Base-by-base conservation (phyloP, 1,284 basidiomycete genomes). In the Hortiboletus rubellus region DNA sequence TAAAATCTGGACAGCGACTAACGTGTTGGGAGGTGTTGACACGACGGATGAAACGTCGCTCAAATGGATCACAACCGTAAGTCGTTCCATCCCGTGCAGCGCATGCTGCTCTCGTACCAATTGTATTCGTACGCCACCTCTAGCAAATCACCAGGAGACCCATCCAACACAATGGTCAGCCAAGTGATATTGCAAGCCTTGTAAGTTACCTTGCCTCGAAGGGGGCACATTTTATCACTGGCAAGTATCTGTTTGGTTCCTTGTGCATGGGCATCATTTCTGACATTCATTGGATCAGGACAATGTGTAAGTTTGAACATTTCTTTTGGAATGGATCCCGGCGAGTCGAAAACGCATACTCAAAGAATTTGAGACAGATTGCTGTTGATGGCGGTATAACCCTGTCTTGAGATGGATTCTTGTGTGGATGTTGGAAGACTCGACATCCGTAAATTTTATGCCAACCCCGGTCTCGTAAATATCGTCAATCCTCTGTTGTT, bases 211-310 rank as follows among this genome's bases (percentile, higher is more conserved):
- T 67, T 34, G 67, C 65, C 24, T 67, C 65, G 27, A 55, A 62
- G 46, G 69, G 68, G n/a, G 59, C 63, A 14, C 63, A 62, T 43
- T 69, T 66, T 17, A 62, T 67, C n/a, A 67, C 69, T 3, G 69
- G 66, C 44, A 47, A 57, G 63, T 31, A 38, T 50, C 30, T 2
- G 9, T 42, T 17, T 17, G 17, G 45, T 11, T 6, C 9, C 3
- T 2, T 8, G 27, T 43, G 27, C 27, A n/a, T 24, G 11, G 15
- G 18, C n/a, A n/a, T 42, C 11, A 15, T 10, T 15, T n/a, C 47
- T 61, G 27, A 53, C 3, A 17, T 30, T 40, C 30, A 9, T 24
- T 49, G 37, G 7, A 2, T 18, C n/a, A 66, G 66, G 65, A 34
- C 66, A 66, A 68, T 62, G 64, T 14, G 66, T 65, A 55, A 59